phyloP scores from a whole-genome alignment of 768 basidiomycete species.

The Mycena belliarum region DNA sequence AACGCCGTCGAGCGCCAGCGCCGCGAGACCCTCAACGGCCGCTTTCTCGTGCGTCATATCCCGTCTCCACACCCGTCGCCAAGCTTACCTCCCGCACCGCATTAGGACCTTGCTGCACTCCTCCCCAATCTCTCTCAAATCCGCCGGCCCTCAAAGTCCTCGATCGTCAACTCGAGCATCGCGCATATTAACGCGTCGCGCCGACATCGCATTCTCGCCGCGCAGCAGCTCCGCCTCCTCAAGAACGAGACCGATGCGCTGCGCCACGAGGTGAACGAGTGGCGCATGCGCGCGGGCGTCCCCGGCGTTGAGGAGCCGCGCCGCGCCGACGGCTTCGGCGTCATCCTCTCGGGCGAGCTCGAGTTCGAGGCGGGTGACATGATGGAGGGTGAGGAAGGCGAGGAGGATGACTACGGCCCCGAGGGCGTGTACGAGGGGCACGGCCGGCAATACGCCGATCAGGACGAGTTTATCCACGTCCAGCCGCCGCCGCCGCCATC shows the following conservation, averaged over 20 bases:
- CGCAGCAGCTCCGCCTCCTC: constrained; percentile 77
- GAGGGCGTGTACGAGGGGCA: not conserved
- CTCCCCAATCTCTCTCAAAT: constrained; percentile 93
- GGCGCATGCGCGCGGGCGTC: constrained; percentile 80
- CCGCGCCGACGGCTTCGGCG: constrained; percentile 69
- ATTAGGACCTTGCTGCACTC: constrained; percentile 84
- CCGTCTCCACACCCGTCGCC: not conserved
- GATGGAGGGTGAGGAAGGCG: constrained; percentile 55
- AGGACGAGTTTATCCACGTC: constrained; percentile 15
- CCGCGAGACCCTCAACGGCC: constrained; percentile 88
- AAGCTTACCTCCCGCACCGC: not conserved
- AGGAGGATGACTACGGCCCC: constrained; percentile 43
- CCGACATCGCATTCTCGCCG: constrained; percentile 80
- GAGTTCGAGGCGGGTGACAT: constrained; percentile 54
- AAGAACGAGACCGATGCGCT: constrained; percentile 85
- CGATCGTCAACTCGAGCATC: constrained; percentile 95
- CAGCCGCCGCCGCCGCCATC: constrained; percentile 16
- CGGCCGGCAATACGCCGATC: constrained; percentile 2
- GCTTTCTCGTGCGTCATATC: constrained; percentile 73
- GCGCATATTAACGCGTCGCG: constrained; percentile 84
- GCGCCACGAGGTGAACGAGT: constrained; percentile 90
- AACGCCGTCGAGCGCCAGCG: constrained; percentile 96
- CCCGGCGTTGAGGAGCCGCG: constrained; percentile 74
- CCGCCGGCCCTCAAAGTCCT: constrained; percentile 93
- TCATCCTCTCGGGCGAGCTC: constrained; percentile 70